Base-by-base conservation (phyloP, 1,284 basidiomycete genomes). In the Trametes versicolor region DNA sequence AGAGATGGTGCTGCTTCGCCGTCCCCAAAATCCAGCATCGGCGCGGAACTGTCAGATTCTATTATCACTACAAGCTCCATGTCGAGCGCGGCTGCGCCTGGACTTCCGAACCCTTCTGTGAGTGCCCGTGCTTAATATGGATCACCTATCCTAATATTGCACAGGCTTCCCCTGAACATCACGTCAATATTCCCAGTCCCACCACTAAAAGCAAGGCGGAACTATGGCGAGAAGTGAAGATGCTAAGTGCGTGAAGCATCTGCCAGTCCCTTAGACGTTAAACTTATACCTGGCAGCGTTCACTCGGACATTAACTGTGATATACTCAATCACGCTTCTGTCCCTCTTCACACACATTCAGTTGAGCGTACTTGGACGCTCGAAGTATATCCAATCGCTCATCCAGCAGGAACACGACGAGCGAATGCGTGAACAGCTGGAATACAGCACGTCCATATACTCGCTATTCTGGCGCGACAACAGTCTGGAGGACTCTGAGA, bases 171-270 rank as follows among this genome's bases (percentile, higher is more conserved):
- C 27, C 53, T n/a, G 63, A 64, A 6, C 27, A 9, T 13, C 54
- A 51, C 23, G 49, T 54, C 8, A 65, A 65, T 19, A 52, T 47
- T 23, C 64, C 62, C 15, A 67, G 49, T 59, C 39, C 72, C 17
- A 60, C 52, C 10, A 71, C 78, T 72, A 77, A 78, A 70, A 86
- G 84, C 27, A 89, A 90, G 78, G 85, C 84, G 0, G 90, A 95
- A 69, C 80, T 96, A 17, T 96, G 94, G 94, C 87, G 88, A 65
- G 91, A 94, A 75, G 85, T 96, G 52, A 95, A 95, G 74, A 87
- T 93, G 58, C 84, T 94, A 4, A 89, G 93, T 94, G 72, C 60
- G 65, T 64, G 45, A 29, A 32, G 2, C 17, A 39, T 32, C n/a
- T 51, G 56, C 39, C 12, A 8, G 17, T 53, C 34, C 25, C 3